A percentile compares a stretch with the other conserved stretches of the same genome.
These are phyloP conservation scores for Hypocreales sp. DNA, from an alignment of 2,329 filamentous ascomycete genomes.

Conservation along the genomic window DNA sequence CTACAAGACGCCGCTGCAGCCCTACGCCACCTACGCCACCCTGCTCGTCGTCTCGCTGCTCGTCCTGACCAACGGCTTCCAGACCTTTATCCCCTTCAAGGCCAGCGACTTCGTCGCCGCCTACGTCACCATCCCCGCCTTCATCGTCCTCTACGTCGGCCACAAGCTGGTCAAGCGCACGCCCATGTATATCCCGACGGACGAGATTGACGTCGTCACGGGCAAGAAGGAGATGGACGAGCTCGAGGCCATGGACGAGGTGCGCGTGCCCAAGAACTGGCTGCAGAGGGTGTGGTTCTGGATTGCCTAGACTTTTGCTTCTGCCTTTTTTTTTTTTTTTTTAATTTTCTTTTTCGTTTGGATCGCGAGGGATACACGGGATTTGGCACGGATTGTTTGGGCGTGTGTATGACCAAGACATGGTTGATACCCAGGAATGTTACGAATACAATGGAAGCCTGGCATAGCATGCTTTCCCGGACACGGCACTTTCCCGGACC, in stretches of 20 bases:
- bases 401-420: too few relatives aligned
- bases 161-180: slow-evolving; percentile 40
- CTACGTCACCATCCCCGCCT: slow-evolving; percentile 49
- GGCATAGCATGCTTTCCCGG: too few relatives aligned
- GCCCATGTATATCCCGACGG: slow-evolving; percentile 21
- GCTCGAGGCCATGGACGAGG: slow-evolving; percentile 30
- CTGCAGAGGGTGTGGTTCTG: slow-evolving; percentile 39
- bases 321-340: not conserved
- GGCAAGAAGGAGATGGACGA: slow-evolving; percentile 49
- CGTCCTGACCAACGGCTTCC: slow-evolving; percentile 61
- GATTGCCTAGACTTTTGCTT: slow-evolving; percentile 25
- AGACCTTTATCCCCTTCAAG: slow-evolving; percentile 57
- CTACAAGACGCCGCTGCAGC: slow-evolving; percentile 36
- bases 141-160: slow-evolving; percentile 41
- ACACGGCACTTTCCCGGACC: too few relatives aligned
- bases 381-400: too few relatives aligned
- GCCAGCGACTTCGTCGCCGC: slow-evolving; percentile 46
- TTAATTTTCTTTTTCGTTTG: slow-evolving; percentile 1
- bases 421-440: too few relatives aligned
- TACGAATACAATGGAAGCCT: too few relatives aligned
- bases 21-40: slow-evolving; percentile 48
- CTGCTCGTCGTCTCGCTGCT: slow-evolving; percentile 44
- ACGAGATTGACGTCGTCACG: slow-evolving; percentile 38
- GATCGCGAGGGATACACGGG: too few relatives aligned
- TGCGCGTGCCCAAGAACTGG: slow-evolving; percentile 32